phyloP scores from a whole-genome alignment of 805 yeast genomes.

The Wickerhamiella brachini region DNA sequence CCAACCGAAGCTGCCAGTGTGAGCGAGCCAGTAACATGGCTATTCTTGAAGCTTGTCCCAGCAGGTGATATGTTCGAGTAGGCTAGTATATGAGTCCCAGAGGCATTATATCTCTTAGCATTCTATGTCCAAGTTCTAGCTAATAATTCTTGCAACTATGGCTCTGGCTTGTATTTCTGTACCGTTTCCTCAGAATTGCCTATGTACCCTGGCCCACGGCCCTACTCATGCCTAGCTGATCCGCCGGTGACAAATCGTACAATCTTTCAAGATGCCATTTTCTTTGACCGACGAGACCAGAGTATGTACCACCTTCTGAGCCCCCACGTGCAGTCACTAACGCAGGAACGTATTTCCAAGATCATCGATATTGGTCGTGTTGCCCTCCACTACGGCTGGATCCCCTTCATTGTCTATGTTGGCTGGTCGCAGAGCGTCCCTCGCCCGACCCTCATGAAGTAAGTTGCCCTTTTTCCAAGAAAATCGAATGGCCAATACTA shows the following conservation, averaged over 20 bases:
- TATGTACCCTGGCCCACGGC: background rate
- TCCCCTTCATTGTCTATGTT: conserved; percentile 84
- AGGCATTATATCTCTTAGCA: too few relatives aligned
- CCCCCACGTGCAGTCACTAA: background rate
- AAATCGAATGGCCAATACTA: too few relatives aligned
- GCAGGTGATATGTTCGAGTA: too few relatives aligned
- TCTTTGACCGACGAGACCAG: conserved; percentile 29
- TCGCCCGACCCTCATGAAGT: conserved; percentile 66
- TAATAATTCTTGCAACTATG: too few relatives aligned
- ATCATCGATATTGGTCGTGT: conserved; percentile 73
- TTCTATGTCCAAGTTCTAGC: too few relatives aligned
- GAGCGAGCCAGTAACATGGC: too few relatives aligned
- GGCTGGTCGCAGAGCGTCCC: conserved; percentile 75
- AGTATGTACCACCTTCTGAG: conserved; percentile 15
- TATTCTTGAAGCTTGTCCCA: too few relatives aligned
- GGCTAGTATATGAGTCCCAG: too few relatives aligned
- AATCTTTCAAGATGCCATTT: conserved; percentile 15
- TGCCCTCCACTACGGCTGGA: conserved; percentile 90
- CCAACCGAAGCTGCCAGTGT: too few relatives aligned
- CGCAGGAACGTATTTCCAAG: conserved; percentile 73
- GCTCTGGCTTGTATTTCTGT: too few relatives aligned
- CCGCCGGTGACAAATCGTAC: background rate
- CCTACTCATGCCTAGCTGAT: background rate
- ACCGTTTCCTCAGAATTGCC: too few relatives aligned
- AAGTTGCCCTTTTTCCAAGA: conserved; percentile 9